Conservation (phyloP, 306 rosid species). For the Vicia faba region DNA sequence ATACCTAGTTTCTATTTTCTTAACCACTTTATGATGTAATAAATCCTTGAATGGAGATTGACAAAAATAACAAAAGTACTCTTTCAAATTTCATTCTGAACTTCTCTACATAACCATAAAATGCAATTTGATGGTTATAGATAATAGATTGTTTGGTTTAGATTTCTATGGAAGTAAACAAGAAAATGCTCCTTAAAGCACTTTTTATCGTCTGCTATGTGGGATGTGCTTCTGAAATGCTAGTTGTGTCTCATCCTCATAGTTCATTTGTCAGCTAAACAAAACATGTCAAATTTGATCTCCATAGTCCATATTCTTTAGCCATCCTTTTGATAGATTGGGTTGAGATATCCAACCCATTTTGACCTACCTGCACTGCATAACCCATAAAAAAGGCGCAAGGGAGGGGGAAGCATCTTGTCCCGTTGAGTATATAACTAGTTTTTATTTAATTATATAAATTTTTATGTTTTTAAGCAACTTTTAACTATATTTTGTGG, state of each 20-base stretch:
- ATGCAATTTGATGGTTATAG: not conserved
- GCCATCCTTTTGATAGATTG: not conserved
- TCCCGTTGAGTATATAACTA: no score
- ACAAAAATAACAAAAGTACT: constrained; percentile 13
- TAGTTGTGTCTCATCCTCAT: not conserved
- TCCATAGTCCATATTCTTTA: not conserved
- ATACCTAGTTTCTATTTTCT: constrained; percentile 27
- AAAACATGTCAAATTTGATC: not conserved
- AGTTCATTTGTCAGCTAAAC: not conserved
- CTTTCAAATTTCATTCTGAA: constrained; percentile 23
- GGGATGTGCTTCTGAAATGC: not conserved
- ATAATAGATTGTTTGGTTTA: not conserved
- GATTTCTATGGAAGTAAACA: not conserved
- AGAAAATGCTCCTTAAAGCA: not conserved
- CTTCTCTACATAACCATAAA: not conserved
- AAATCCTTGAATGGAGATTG: constrained; percentile 16
- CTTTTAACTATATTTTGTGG: no score
- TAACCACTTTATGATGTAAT: constrained; percentile 6
- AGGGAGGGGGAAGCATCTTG: no score
- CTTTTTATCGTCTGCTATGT: not conserved
- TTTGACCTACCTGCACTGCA: no score
- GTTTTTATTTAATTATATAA: no score
- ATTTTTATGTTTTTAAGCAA: no score
- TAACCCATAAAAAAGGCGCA: no score
- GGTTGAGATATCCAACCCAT: no score